These are phyloP conservation scores for Turritis glabra DNA, from an alignment of 345 rosid species.

Conservation along the genomic window DNA sequence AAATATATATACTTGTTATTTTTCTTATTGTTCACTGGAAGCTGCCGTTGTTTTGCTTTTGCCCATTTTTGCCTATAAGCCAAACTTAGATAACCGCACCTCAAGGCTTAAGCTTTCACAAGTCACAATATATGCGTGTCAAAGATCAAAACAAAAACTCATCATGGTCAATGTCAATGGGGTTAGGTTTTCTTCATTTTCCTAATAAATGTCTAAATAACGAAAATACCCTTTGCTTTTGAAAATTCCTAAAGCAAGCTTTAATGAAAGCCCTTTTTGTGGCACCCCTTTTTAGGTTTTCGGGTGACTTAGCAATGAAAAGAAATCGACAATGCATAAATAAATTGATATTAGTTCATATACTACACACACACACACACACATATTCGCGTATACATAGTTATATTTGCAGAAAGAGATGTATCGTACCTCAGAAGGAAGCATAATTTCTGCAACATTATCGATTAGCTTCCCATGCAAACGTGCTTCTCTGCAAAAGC, in stretches of 20 bases:
- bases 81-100: conserved; percentile 39
- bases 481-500: conserved; percentile 86
- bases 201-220: conserved; percentile 30
- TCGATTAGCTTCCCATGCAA: conserved; percentile 78
- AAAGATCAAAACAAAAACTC: conserved; percentile 37
- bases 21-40: conserved; percentile 10
- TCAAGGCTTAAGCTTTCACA: conserved; percentile 38
- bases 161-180: conserved; percentile 40
- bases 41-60: conserved; percentile 24
- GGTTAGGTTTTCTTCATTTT: conserved; percentile 34
- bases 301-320: conserved; percentile 27
- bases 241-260: conserved; percentile 39
- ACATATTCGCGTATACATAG: conserved; percentile 2
- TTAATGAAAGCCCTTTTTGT: conserved; percentile 44
- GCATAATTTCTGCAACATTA: conserved; percentile 51
- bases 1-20: background rate
- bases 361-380: background rate
- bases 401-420: conserved; percentile 32
- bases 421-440: conserved; percentile 72
- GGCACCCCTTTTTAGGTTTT: conserved; percentile 40
- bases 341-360: background rate
- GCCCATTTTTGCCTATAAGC: conserved; percentile 10
- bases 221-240: conserved; percentile 38
- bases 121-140: conserved; percentile 30
- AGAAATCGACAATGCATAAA: conserved; percentile 30